Percentiles rank a stretch among this genome's conserved stretches.
Conservation (phyloP, 2,329 filamentous ascomycete species). For the Fusarium neocosmosporiellum region DNA sequence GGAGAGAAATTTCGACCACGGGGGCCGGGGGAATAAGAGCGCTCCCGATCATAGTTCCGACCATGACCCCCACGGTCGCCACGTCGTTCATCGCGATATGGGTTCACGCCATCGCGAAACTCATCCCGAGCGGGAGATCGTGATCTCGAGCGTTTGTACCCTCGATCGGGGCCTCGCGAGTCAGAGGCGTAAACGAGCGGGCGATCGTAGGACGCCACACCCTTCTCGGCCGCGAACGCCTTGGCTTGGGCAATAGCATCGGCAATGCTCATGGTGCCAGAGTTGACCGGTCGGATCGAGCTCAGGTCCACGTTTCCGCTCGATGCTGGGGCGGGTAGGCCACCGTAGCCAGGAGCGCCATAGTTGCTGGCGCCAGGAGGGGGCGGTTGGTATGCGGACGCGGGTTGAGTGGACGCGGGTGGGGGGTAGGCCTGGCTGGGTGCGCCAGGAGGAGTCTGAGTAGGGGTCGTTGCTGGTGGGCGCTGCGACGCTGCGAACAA, state of each 20-base stretch:
- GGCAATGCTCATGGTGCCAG: slow-evolving; percentile 84
- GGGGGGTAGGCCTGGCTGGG: slow-evolving; percentile 54
- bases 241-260: slow-evolving; percentile 89
- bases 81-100: slow-evolving; percentile 87
- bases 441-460: slow-evolving; percentile 54
- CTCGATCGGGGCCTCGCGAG: slow-evolving; percentile 53
- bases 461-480: slow-evolving; percentile 55
- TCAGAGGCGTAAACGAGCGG: slow-evolving; percentile 59
- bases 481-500: slow-evolving; percentile 56
- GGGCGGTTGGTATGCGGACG: slow-evolving; percentile 53
- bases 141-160: slow-evolving; percentile 74
- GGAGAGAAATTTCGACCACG: slow-evolving; percentile 71
- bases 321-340: slow-evolving; percentile 74
- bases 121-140: slow-evolving; percentile 79
- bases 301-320: slow-evolving; percentile 85
- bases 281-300: slow-evolving; percentile 80
- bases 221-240: slow-evolving; percentile 83
- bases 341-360: slow-evolving; percentile 52
- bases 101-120: slow-evolving; percentile 81
- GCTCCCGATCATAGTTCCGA: slow-evolving; percentile 66
- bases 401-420: slow-evolving; percentile 49
- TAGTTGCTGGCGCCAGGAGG: slow-evolving; percentile 42
- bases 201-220: slow-evolving; percentile 72
- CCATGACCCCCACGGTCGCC: slow-evolving; percentile 58
- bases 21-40: slow-evolving; percentile 76